Evolutionary conservation across 176 grass and related monocot species (phyloP).

Genomic region (Hsuehochloa calcarea): DNA sequence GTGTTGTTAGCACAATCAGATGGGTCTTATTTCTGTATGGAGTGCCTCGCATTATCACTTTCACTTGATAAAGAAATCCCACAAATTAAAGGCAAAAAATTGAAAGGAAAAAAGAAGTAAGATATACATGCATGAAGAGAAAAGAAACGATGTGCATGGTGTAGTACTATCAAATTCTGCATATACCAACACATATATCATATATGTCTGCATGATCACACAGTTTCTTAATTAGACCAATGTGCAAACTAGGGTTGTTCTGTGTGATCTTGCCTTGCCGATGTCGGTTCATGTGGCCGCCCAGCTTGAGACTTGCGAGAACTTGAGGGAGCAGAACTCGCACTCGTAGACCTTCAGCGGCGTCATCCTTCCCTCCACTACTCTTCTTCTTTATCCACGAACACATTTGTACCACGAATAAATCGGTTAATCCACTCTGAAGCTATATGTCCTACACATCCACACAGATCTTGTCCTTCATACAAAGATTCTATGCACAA

Average conservation of each 20-base stretch:
- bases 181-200: neutral
- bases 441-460: neutral
- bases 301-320: constrained; percentile 96
- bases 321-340: constrained; percentile 95
- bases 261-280: constrained; percentile 71
- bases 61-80: neutral
- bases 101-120: neutral
- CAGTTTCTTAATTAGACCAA: neutral
- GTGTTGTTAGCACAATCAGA: neutral
- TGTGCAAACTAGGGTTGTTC: neutral
- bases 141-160: neutral
- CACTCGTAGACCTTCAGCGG: constrained; percentile 83
- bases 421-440: neutral
- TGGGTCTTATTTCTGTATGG: no score
- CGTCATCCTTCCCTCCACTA: constrained; percentile 63
- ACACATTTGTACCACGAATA: neutral
- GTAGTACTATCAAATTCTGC: neutral
- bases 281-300: constrained; percentile 98
- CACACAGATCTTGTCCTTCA: neutral
- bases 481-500: neutral
- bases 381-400: constrained; percentile 83
- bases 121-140: constrained; percentile 13
- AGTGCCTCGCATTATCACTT: no score
- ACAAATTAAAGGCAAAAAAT: constrained; percentile 2
- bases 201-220: neutral